phyloP scores from a whole-genome alignment of 441 rosid species.

The Pelargonium exstipulatum region DNA sequence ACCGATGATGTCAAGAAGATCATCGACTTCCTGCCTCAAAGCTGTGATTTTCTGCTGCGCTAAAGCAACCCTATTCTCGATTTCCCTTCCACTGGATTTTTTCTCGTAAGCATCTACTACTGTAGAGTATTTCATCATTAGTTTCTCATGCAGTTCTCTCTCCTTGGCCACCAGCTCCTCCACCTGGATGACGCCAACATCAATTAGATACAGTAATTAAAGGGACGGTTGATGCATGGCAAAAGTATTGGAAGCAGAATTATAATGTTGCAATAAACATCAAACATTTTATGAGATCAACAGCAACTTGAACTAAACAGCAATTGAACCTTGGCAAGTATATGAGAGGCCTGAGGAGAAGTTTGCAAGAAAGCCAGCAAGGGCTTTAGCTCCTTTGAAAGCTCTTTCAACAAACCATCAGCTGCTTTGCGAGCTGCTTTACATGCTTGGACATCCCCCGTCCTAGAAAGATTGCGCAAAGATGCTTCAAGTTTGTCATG shows the following conservation, averaged over 20 bases:
- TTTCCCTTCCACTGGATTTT: constrained; percentile 58
- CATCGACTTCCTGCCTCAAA: constrained; percentile 76
- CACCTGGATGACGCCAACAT: constrained; percentile 32
- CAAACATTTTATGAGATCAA: too few species aligned
- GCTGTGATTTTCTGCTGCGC: constrained; percentile 61
- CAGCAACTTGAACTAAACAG: neutral
- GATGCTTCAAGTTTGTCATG: constrained; percentile 90
- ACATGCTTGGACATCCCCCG: constrained; percentile 87
- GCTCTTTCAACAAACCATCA: constrained; percentile 68
- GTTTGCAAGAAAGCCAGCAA: constrained; percentile 58
- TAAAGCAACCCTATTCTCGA: constrained; percentile 62
- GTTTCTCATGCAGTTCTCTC: constrained; percentile 76
- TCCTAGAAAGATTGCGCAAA: constrained; percentile 78
- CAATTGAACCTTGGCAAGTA: constrained; percentile 60
- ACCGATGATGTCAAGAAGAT: constrained; percentile 67
- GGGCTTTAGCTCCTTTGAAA: constrained; percentile 64
- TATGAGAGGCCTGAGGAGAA: constrained; percentile 59
- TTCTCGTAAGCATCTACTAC: constrained; percentile 71
- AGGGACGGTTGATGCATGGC: too few species aligned
- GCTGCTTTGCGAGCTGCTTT: constrained; percentile 79
- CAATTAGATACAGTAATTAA: too few species aligned
- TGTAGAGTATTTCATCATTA: constrained; percentile 67
- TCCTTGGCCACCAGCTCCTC: constrained; percentile 76
- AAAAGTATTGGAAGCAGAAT: too few species aligned
- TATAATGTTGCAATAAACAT: too few species aligned